These are phyloP conservation scores for Mucor circinelloides DNA, from an alignment of 371 early-diverging fungal species.

Conservation along the genomic window DNA sequence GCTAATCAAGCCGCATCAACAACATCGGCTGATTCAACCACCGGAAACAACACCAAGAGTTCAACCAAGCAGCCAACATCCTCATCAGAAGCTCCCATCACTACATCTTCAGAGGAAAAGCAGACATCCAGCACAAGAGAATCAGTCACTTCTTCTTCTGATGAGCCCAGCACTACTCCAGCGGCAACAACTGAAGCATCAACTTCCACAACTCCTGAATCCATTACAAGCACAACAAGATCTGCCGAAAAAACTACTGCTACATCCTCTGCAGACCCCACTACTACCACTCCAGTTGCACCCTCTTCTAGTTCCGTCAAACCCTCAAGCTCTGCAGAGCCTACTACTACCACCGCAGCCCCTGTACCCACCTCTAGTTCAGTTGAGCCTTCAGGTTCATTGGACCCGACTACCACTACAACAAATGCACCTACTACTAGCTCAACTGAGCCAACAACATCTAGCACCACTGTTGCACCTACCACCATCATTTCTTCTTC, in stretches of 20 bases:
- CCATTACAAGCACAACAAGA: neutral
- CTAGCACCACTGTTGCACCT: neutral
- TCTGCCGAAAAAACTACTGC: neutral
- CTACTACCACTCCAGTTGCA: neutral
- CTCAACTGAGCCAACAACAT: neutral
- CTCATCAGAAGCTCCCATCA: neutral
- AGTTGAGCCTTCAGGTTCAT: neutral
- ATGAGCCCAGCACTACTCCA: neutral
- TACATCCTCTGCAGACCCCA: neutral
- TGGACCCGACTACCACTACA: neutral
- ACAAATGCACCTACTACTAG: neutral
- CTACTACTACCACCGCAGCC: neutral
- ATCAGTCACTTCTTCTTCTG: neutral
- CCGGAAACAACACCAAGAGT: neutral
- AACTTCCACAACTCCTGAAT: neutral
- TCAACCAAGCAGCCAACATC: neutral
- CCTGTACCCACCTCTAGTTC: neutral
- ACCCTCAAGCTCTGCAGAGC: neutral
- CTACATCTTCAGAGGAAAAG: neutral
- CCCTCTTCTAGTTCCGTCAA: neutral
- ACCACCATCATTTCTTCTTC: neutral
- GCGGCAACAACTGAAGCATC: neutral
- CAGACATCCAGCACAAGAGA: neutral
- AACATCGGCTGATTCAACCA: neutral
- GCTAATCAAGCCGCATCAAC: neutral